Evolutionary conservation across 2,329 filamentous ascomycete genomes (phyloP), one percentile per base, ranked within the genome.

Genomic region (Cladophialophora carrionii): DNA sequence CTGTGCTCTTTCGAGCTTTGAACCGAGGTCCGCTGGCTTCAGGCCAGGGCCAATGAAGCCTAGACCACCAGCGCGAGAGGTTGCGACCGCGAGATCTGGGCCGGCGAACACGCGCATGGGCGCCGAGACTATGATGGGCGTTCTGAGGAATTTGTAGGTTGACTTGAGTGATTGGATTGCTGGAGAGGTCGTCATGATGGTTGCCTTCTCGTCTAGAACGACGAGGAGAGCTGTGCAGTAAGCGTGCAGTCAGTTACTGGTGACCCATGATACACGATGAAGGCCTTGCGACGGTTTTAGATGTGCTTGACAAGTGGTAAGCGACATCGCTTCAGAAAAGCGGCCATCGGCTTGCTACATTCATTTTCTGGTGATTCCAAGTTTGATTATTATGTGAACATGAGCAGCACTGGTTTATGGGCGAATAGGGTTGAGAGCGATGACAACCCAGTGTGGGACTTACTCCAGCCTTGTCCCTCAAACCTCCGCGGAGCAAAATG

Each of bases 21-120:
- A 49, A 48, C 76, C 73, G 0, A 78, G 71, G 37, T 71, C 66
- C 6, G 70, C 63, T 9, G 73, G 65, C 43, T 76, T 71, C 59
- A 71, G 90, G 2, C 87, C 87, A 1, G 85, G 86, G 1, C 78
- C 77, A 26, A 85, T 79, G 69, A 91, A 79, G 6, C 78, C 84
- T 0, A 84, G 68, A 5, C 82, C 82, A 6, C 82, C 81, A 41
- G 85, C 83, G 70, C 76, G 76, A 1, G 84, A 86, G 9, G 90
- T 82, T 55, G 86, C 83, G 34, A 86, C 77, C 4, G 87, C 86
- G 3, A 91, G 81, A 0, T 73, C 81, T 68, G 74, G 82, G 72
- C 73, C 82, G 70, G 82, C 78, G 57, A 90, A 85, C 34, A 87
- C 79, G 46, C 87, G 84, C 89, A 92, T 91, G 0, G 89, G 89